These are phyloP conservation scores for Kwoniella sp. DNA, from an alignment of 768 basidiomycete genomes.

Conservation along the genomic window DNA sequence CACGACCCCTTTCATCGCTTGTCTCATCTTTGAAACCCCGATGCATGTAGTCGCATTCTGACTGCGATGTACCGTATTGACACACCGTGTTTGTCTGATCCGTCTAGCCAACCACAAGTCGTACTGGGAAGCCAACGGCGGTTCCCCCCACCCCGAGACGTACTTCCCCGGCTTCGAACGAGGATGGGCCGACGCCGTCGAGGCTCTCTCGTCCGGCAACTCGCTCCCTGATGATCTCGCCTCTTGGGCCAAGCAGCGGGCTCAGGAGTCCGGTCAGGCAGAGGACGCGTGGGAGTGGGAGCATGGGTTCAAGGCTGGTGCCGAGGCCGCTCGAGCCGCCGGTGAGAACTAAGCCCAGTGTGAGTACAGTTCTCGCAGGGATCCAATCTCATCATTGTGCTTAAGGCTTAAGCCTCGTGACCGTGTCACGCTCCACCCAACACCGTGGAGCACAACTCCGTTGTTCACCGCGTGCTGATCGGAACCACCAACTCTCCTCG, in stretches of 20 bases:
- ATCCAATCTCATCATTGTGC: too few relatives aligned
- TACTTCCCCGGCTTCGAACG: constrained; percentile 42
- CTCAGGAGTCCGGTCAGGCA: constrained; percentile 23
- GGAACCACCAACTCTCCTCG: neutral
- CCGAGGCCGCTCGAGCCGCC: constrained; percentile 25
- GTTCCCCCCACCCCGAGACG: constrained; percentile 28
- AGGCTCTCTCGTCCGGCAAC: constrained; percentile 28
- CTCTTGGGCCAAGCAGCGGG: constrained; percentile 26
- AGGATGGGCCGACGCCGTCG: constrained; percentile 31
- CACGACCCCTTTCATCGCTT: neutral
- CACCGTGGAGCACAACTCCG: too few relatives aligned
- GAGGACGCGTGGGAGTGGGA: constrained; percentile 40
- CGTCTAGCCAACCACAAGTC: constrained; percentile 22
- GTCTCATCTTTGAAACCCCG: neutral
- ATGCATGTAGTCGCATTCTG: neutral
- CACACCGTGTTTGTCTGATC: neutral
- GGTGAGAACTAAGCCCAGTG: constrained; percentile 17
- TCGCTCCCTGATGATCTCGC: constrained; percentile 26
- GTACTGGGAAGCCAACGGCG: constrained; percentile 37
- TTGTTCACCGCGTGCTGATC: neutral
- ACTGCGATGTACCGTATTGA: neutral
- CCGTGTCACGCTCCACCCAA: too few relatives aligned
- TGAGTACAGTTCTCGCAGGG: too few relatives aligned
- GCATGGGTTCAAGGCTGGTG: constrained; percentile 38
- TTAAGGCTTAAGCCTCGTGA: too few relatives aligned